Evolutionary conservation across 1,284 basidiomycete species (phyloP).

Genomic region (Sutorius eximius): DNA sequence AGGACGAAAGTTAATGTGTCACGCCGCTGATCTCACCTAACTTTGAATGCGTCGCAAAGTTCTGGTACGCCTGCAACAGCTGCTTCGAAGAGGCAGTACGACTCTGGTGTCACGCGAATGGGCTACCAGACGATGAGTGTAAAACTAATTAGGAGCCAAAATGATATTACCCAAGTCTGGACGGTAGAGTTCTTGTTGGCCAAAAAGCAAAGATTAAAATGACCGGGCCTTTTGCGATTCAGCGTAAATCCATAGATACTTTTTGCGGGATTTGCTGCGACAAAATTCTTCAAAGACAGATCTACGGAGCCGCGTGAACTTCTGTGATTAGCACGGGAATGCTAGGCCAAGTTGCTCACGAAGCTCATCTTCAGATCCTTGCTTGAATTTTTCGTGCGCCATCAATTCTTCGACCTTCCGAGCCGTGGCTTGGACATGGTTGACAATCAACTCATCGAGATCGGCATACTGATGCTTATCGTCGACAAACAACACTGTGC

Average conservation of each 20-base stretch:
- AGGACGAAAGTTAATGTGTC: conserved; percentile 9
- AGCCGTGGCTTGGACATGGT: conserved; percentile 94
- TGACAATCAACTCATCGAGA: conserved; percentile 96
- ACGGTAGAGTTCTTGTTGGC: conserved; percentile 89
- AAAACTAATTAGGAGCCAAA: not conserved
- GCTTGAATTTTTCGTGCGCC: conserved; percentile 95
- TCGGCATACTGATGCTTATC: conserved; percentile 87
- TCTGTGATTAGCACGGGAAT: not conserved
- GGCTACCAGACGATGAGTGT: conserved; percentile 51
- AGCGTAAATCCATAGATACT: conserved; percentile 97
- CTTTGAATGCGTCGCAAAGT: conserved; percentile 95
- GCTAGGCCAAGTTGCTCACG: conserved; percentile 54
- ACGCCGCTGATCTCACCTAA: conserved; percentile 50
- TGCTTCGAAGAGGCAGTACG: conserved; percentile 87
- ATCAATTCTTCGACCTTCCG: conserved; percentile 94
- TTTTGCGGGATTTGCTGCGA: conserved; percentile 90
- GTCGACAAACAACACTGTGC: conserved; percentile 78
- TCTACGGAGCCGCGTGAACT: conserved; percentile 47
- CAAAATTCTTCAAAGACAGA: conserved; percentile 85
- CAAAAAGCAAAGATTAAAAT: conserved; percentile 93
- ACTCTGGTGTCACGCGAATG: conserved; percentile 86
- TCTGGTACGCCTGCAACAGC: conserved; percentile 87
- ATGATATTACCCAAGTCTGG: conserved; percentile 78
- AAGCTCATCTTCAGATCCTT: conserved; percentile 83
- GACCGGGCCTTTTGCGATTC: conserved; percentile 87